Conservation (phyloP, 1,284 basidiomycete genomes). For the Pulveroboletus sp. region DNA sequence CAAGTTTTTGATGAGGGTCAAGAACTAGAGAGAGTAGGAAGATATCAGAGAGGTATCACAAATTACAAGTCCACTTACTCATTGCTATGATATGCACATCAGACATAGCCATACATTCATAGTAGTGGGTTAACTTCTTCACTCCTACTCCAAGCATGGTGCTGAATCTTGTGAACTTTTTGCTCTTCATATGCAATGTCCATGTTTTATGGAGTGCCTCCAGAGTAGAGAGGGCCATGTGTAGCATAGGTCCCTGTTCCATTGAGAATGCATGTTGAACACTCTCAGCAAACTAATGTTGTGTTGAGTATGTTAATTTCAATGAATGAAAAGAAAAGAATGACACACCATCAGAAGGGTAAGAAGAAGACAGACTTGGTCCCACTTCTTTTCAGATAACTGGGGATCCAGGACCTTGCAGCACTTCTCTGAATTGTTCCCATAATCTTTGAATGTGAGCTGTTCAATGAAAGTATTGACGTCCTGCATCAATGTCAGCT, state of each 20-base stretch:
- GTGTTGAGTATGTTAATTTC: not conserved
- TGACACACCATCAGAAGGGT: not conserved
- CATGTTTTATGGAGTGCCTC: conserved; percentile 31
- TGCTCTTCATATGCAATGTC: not conserved
- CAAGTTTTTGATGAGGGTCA: conserved; percentile 19
- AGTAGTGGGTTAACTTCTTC: conserved; percentile 33
- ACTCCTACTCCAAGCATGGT: conserved; percentile 23
- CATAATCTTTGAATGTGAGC: conserved; percentile 5
- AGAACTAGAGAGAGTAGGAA: conserved; percentile 16
- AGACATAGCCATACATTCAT: conserved; percentile 1
- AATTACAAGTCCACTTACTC: conserved; percentile 26
- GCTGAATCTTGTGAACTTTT: conserved; percentile 21
- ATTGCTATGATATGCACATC: conserved; percentile 25
- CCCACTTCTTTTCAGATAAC: conserved; percentile 5
- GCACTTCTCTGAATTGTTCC: conserved; percentile 1
- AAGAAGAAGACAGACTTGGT: not conserved
- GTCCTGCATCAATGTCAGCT: not conserved
- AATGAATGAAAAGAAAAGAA: not conserved
- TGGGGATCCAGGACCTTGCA: conserved; percentile 3
- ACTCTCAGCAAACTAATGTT: conserved; percentile 18
- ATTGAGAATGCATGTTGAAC: conserved; percentile 14
- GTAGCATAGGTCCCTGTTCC: conserved; percentile 7
- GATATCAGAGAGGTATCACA: conserved; percentile 21
- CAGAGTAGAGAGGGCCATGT: conserved; percentile 23
- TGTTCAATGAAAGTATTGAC: conserved; percentile 5